Evolutionary conservation across 345 rosid species (phyloP), one percentile per base, ranked within the genome.

Genomic region (Laguncularia racemosa): DNA sequence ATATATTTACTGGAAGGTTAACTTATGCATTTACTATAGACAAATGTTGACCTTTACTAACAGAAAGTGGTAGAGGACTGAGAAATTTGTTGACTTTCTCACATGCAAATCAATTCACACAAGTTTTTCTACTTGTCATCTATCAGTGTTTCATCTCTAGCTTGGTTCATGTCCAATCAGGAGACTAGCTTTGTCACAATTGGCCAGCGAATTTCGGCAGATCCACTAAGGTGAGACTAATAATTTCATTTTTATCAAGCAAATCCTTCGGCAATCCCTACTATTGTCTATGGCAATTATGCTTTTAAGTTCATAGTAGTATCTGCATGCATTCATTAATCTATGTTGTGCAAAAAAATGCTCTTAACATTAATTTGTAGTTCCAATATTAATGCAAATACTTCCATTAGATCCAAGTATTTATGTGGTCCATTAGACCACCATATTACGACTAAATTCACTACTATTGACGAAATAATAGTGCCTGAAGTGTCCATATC

Each of bases 141-240:
- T 45, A 73, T 73, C 84, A 93, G 97, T 82, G 97, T 93, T 54
- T 93, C 99, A 45, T 93, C 99, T 76, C 53, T 93, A 69, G 99
- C 96, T 19, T 93, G 97, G 99, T 89, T 93, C 71, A 93, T 93
- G 99, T 93, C 97, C 44, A 93, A 89, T 59, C 99, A 93, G 70
- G 97, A 89, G 73, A 85, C 97, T 10, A 93, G 99, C 62, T 93
- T 93, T 50, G 97, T 93, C 56, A 89, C 97, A 56, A 79, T 93
- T 57, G 99, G 96, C 68, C 99, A 93, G 70, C 82, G 99, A 77
- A 97, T 93, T 71, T 92, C 89, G 14, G 99, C 99, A 50, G 82
- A 95, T 67, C 99, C 99, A 14, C 70, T 93, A 64, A 89, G 87
- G 99, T 93, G 86, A 15, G 84, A 59, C 20, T 11, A 23, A 20